Percentiles rank a stretch among this genome's conserved stretches.
Evolutionary conservation across 1,284 basidiomycete genomes (phyloP).

Genomic region (Rhodotorula mucilaginosa): DNA sequence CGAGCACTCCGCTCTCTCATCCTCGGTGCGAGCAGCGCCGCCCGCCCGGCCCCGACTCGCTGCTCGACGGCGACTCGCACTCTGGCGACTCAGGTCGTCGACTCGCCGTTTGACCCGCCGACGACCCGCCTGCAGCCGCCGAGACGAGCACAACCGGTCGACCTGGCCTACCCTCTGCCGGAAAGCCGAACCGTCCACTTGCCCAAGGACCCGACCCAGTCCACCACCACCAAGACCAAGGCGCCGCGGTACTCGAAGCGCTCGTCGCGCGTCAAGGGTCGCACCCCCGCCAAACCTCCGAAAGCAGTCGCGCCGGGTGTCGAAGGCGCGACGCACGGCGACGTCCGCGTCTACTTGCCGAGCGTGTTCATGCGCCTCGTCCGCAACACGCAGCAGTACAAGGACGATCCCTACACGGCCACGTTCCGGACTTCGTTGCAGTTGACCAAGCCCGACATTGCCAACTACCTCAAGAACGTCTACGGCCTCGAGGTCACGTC

Average conservation of each 20-base stretch:
- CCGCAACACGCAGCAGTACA: slow-evolving; percentile 41
- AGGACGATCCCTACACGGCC: slow-evolving; percentile 44
- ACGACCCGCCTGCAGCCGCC: not conserved
- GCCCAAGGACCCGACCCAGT: slow-evolving; percentile 4
- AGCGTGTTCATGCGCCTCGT: slow-evolving; percentile 44
- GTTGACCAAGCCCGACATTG: slow-evolving; percentile 46
- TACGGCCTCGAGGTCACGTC: slow-evolving; percentile 44
- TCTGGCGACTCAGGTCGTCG: slow-evolving; percentile 6
- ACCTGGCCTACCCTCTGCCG: slow-evolving; percentile 10
- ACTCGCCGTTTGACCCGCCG: slow-evolving; percentile 2
- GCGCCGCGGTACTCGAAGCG: slow-evolving; percentile 23
- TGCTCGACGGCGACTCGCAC: slow-evolving; percentile 28
- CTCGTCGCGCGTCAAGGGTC: slow-evolving; percentile 36
- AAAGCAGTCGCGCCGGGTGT: slow-evolving; percentile 16
- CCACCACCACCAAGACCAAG: not conserved
- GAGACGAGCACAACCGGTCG: not conserved
- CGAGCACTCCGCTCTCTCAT: not conserved
- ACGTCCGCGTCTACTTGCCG: slow-evolving; percentile 43
- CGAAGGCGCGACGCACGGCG: slow-evolving; percentile 14
- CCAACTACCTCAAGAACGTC: slow-evolving; percentile 45
- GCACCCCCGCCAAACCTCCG: slow-evolving; percentile 20
- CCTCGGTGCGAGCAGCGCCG: slow-evolving; percentile 42
- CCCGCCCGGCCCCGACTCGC: slow-evolving; percentile 45
- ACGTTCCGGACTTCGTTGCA: slow-evolving; percentile 46
- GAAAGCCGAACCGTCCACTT: slow-evolving; percentile 15